phyloP scores from a whole-genome alignment of 179 eudicot species.

The Actinidia polygama region DNA sequence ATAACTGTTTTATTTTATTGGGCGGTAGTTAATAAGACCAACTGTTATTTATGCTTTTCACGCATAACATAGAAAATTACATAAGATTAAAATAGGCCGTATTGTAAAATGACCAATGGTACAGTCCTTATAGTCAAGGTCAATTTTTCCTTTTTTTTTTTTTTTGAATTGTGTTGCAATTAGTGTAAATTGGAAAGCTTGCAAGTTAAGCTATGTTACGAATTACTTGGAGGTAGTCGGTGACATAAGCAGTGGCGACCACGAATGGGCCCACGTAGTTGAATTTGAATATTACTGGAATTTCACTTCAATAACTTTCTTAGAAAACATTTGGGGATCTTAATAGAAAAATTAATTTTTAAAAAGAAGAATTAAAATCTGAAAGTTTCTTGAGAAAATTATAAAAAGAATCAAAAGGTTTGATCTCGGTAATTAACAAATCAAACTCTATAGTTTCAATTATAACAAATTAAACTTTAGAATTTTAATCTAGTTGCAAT shows the following conservation, averaged over 20 bases:
- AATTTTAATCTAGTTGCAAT: not conserved
- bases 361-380: not conserved
- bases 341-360: not conserved
- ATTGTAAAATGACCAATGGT: too few species aligned
- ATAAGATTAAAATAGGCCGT: too few species aligned
- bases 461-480: too few species aligned
- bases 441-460: too few species aligned
- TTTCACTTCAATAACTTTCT: not conserved
- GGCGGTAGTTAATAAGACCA: not conserved
- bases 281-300: constrained; percentile 11
- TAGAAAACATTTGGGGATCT: not conserved
- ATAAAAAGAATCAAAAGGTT: not conserved
- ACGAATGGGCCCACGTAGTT: not conserved
- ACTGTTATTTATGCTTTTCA: not conserved
- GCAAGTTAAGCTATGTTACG: constrained; percentile 1
- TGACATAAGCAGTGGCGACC: constrained; percentile 20
- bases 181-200: not conserved
- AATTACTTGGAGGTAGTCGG: not conserved
- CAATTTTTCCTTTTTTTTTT: not conserved
- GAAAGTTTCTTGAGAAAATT: not conserved
- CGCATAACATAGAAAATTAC: too few species aligned
- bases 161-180: not conserved
- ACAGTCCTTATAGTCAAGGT: not conserved
- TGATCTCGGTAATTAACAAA: not conserved
- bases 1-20: not conserved